Conservation (phyloP, 192 early-diverging fungal genomes). For the Mortierella antarctica region DNA sequence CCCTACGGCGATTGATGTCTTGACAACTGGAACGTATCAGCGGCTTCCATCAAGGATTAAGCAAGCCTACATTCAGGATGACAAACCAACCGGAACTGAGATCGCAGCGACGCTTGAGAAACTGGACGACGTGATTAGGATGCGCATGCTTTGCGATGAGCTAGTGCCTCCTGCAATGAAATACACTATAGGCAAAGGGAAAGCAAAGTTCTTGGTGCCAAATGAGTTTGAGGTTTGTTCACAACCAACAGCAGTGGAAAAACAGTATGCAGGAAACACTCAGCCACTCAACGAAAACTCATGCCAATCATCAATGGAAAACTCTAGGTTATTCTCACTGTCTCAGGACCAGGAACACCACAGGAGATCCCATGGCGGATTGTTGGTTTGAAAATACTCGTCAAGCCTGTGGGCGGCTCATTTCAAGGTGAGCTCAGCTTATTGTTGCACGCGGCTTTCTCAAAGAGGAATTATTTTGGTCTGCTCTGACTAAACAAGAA, state of each 20-base stretch:
- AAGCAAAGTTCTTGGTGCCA: constrained; percentile 77
- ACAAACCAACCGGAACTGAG: constrained; percentile 66
- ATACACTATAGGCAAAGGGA: constrained; percentile 69
- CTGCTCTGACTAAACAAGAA: background rate
- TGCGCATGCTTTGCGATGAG: constrained; percentile 78
- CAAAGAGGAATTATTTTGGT: background rate
- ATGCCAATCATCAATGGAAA: constrained; percentile 27
- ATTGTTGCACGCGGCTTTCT: background rate
- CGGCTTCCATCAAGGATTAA: constrained; percentile 81
- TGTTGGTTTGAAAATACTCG: constrained; percentile 75
- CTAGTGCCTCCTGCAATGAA: constrained; percentile 76
- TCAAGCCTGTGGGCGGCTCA: constrained; percentile 61
- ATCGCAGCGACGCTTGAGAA: constrained; percentile 68
- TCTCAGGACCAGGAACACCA: constrained; percentile 64
- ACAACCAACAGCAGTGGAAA: background rate
- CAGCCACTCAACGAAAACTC: background rate
- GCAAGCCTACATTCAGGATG: constrained; percentile 66
- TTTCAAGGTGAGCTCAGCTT: constrained; percentile 40
- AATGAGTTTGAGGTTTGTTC: constrained; percentile 74
- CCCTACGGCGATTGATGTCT: constrained; percentile 83
- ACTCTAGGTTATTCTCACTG: constrained; percentile 74
- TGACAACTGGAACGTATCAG: constrained; percentile 86
- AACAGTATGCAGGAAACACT: background rate
- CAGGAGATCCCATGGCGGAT: constrained; percentile 74
- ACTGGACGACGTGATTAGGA: constrained; percentile 77